Base-by-base conservation (phyloP, 257 asterid genomes). In the Primulina eburnea region DNA sequence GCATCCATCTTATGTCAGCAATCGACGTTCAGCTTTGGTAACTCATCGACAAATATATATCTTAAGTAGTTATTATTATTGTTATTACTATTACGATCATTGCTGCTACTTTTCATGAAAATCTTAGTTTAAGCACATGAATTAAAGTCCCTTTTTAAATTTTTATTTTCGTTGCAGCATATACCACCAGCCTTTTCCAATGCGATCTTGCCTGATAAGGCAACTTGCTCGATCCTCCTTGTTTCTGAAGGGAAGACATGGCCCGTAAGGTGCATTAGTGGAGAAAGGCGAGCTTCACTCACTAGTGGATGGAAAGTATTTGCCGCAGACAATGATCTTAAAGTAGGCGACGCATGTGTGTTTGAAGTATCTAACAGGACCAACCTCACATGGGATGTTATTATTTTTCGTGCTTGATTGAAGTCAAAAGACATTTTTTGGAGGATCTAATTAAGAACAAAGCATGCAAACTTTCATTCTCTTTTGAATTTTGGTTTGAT, bases 321-420 rank as follows among this genome's bases (percentile, higher is more conserved):
- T 8, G 78, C 26, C 18, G 7, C 1, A 0, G 78, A 75, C 8
- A 79, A 67, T 71, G n/a, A 3, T 20, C 68, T 79, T 10, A 58
- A 62, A n/a, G 77, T 62, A 8, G 75, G 75, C 0, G 80, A 79
- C 64, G 75, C 38, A 17, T 79, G 75, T 50, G 32, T 71, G 24
- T 63, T 79, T 68, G 63, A 71, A 63, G 56, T 72, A 29, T 40
- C 14, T 12, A 18, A 67, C 38, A 66, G 37, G 26, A 4, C 16
- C 59, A 59, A 60, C 30, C n/a, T 5, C 0, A n/a, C 7, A 8
- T 74, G 65, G 69, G 34, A 74, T 10, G 78, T 61, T 14, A 9
- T 24, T 28, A 60, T 73, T 21, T 67, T 67, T 29, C 62, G 71
- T 24, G 1, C 35, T 7, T 64, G 64, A 50, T 8, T 38, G 0